Percentiles rank a stretch among this genome's conserved stretches.
These are phyloP conservation scores for Clarireedia homoeocarpa DNA, from an alignment of 2,329 filamentous ascomycete species.

Conservation along the genomic window DNA sequence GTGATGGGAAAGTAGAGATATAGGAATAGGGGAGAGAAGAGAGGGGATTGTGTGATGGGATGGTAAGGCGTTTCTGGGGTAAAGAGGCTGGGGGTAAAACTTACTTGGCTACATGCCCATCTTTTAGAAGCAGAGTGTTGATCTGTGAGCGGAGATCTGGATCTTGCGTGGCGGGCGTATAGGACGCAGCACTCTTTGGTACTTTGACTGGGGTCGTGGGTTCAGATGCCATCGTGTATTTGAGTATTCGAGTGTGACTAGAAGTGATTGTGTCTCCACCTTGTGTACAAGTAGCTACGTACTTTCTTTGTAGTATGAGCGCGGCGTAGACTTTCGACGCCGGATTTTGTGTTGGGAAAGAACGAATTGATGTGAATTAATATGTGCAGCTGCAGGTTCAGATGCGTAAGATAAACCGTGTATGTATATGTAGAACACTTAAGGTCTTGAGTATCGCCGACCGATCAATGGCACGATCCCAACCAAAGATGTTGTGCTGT, in stretches of 20 bases:
- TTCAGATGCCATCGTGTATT: constrained; percentile 20
- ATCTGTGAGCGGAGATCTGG: constrained; percentile 55
- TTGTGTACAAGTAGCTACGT: neutral
- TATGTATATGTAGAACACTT: neutral
- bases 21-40: neutral
- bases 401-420: too few relatives aligned
- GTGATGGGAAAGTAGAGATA: neutral
- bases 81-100: constrained; percentile 13
- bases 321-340: too few relatives aligned
- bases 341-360: too few relatives aligned
- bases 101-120: constrained; percentile 53
- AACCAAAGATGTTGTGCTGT: neutral
- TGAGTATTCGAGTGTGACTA: neutral
- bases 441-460: neutral
- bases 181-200: constrained; percentile 45
- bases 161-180: constrained; percentile 53
- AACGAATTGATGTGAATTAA: too few relatives aligned
- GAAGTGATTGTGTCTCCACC: too few relatives aligned
- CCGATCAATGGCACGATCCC: too few relatives aligned
- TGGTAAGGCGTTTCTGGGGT: neutral
- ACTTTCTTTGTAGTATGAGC: neutral
- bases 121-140: constrained; percentile 48
- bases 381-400: too few relatives aligned
- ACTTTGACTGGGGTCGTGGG: constrained; percentile 49
- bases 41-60: neutral